Evolutionary conservation across 148 eudicot species (phyloP).

Genomic region (Simmondsia chinensis): DNA sequence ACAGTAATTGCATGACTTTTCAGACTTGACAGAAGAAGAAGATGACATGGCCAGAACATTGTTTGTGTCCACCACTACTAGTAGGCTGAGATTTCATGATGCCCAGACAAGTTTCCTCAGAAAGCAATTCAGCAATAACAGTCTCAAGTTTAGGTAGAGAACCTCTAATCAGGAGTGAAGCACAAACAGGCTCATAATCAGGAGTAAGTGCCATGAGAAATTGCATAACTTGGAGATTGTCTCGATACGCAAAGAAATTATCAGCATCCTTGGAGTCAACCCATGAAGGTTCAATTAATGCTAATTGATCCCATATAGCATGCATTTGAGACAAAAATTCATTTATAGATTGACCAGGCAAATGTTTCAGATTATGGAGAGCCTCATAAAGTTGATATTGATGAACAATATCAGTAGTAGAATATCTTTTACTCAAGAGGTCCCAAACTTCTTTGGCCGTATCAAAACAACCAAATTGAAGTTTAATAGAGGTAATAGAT

Average conservation of each 20-base stretch:
- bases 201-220: conserved; percentile 1
- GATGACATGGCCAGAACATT: not conserved
- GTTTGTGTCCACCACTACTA: not conserved
- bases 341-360: not conserved
- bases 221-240: not conserved
- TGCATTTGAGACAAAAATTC: not conserved
- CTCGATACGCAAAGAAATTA: not conserved
- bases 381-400: not conserved
- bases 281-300: not conserved
- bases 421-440: not conserved
- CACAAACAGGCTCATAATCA: not conserved
- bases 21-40: not conserved
- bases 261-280: not conserved
- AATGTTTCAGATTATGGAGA: not conserved
- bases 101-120: too few relatives aligned
- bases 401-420: not conserved
- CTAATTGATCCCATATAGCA: not conserved
- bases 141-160: not conserved
- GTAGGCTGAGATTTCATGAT: not conserved
- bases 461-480: not conserved
- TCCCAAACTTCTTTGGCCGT: not conserved
- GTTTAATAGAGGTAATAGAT: too few relatives aligned
- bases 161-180: not conserved
- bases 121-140: not conserved
- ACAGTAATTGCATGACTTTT: not conserved